These are phyloP conservation scores for Pythium apleroticum DNA, from an alignment of 352 stramenopile species.

Conservation along the genomic window DNA sequence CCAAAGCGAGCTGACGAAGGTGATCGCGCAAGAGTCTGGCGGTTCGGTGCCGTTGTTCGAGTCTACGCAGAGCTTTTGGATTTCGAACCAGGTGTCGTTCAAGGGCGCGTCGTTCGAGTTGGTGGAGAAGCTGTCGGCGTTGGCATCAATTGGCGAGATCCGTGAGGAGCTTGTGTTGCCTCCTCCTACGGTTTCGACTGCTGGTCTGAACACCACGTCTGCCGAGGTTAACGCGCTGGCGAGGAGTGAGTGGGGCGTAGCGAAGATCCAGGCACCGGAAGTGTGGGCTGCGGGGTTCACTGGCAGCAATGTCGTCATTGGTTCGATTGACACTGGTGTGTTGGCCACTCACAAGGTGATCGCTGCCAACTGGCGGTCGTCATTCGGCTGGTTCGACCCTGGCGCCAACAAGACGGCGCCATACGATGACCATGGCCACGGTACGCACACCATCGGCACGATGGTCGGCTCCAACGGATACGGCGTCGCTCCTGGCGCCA, in stretches of 20 bases:
- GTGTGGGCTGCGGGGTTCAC: background rate
- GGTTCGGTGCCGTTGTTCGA: background rate
- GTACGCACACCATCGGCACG: background rate
- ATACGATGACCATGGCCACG: background rate
- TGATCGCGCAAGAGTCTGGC: no score
- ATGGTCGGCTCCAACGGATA: background rate
- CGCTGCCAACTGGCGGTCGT: background rate
- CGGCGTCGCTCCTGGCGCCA: background rate
- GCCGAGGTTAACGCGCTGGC: background rate
- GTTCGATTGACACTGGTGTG: background rate
- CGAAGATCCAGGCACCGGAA: background rate
- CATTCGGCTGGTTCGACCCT: background rate
- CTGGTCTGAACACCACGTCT: background rate
- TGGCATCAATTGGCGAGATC: background rate
- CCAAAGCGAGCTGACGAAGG: no score
- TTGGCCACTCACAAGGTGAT: background rate
- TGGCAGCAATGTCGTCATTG: background rate
- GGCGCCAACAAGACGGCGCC: background rate
- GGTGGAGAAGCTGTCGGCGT: no score
- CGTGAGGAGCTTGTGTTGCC: background rate
- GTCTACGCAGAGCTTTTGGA: background rate
- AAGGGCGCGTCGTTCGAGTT: constrained; percentile 1
- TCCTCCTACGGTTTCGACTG: background rate
- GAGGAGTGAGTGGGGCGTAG: background rate
- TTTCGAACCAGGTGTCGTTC: background rate